Evolutionary conservation across 2,329 filamentous ascomycete species (phyloP).

Genomic region (Fusarium sororula): DNA sequence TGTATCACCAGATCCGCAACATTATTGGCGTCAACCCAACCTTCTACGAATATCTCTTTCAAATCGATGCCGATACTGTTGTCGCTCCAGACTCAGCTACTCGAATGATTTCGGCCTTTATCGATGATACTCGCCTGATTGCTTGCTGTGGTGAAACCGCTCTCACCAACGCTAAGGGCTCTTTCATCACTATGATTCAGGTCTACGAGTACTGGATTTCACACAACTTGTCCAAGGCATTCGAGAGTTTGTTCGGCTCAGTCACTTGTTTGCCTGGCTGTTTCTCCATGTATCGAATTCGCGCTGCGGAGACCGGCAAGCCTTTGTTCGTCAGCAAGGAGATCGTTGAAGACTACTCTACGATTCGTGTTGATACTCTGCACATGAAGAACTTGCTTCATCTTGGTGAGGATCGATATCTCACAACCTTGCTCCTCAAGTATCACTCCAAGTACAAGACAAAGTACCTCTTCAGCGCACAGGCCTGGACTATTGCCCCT

Average conservation of each 20-base stretch:
- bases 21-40: slow-evolving; percentile 98
- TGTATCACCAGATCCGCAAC: slow-evolving; percentile 98
- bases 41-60: slow-evolving; percentile 96
- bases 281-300: slow-evolving; percentile 99
- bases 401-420: slow-evolving; percentile 95
- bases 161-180: slow-evolving; percentile 90
- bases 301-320: slow-evolving; percentile 92
- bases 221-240: slow-evolving; percentile 95
- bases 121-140: slow-evolving; percentile 92
- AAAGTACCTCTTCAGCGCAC: slow-evolving; percentile 91
- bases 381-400: slow-evolving; percentile 99
- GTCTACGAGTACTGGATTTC: slow-evolving; percentile 99
- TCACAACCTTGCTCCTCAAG: slow-evolving; percentile 94
- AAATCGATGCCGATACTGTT: slow-evolving; percentile 97
- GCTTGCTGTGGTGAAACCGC: slow-evolving; percentile 95
- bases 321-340: slow-evolving; percentile 96
- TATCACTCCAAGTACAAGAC: slow-evolving; percentile 95
- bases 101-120: slow-evolving; percentile 89
- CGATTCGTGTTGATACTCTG: slow-evolving; percentile 95
- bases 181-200: slow-evolving; percentile 98
- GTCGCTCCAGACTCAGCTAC: slow-evolving; percentile 90
- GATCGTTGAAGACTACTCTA: slow-evolving; percentile 85
- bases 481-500: slow-evolving; percentile 96
- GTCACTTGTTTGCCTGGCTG: slow-evolving; percentile 98
- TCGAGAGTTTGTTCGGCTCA: slow-evolving; percentile 95